Base-by-base conservation (phyloP, 2,329 filamentous ascomycete species). In the Neonectria hederae region DNA sequence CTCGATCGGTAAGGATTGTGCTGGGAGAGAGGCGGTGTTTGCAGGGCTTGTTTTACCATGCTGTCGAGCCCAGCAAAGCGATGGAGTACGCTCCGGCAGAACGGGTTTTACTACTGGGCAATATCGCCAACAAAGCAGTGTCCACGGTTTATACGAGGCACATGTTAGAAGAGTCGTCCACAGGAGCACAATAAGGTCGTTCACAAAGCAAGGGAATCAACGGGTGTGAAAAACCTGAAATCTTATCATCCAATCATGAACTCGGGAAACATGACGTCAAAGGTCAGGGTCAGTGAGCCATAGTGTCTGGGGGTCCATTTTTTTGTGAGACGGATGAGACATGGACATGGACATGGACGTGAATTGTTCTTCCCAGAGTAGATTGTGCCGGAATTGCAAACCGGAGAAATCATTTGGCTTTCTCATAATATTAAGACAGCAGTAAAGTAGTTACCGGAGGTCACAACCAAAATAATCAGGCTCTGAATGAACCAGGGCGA, bases 231-330 rank as follows among this genome's bases (percentile, higher is more conserved):
- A 67, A 65, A 60, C 54, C 42, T 62, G 56, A 49, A 63, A 65
- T 57, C 17, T 24, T 55, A 62, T 42, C 53, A 48, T 32, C 72
- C 72, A 74, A 74, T 74, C 65, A 74, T 8, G 26, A 10, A 30
- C 28, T 22, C 19, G 40, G 35, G 54, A 68, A 67, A 69, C 58
- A 73, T 74, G 72, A 74, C 72, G 72, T 74, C 72, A 74, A 67
- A 40, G 54, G 52, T 38, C 14, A 11, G 40, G 38, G 43, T 14
- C 40, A 45, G 48, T 35, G 53, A 26, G 38, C 55, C 49, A 51
- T 52, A 49, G 32, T 53, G 46, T 28, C 40, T 51, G 30, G 26
- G 17, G 42, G 8, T 40, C 51, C 30, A 26, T n/a, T 59, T 59
- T 59, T 52, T 17, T 26, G 5, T 42, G 24, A 32, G 30, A 61